Conservation (phyloP, 257 asterid species). For the Salvia miltiorrhiza region DNA sequence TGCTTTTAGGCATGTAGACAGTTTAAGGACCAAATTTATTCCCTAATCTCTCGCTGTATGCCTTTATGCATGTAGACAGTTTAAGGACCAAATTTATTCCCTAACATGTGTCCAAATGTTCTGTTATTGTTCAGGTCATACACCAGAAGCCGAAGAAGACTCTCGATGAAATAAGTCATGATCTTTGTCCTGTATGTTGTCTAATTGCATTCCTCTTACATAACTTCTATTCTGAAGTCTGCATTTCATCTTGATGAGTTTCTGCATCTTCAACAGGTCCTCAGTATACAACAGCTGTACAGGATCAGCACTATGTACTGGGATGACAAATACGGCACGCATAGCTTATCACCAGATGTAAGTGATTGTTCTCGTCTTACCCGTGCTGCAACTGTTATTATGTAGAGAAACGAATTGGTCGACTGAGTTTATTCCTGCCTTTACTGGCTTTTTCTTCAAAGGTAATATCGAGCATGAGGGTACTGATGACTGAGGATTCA, state of each 20-base stretch:
- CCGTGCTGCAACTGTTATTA: not conserved
- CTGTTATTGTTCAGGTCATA: constrained; percentile 62
- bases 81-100: not conserved
- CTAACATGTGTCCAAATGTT: constrained; percentile 9
- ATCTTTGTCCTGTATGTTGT: constrained; percentile 89
- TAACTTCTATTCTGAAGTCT: not conserved
- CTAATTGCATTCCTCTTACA: not conserved
- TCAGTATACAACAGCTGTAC: constrained; percentile 94
- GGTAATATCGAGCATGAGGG: constrained; percentile 91
- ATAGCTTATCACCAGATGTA: constrained; percentile 91
- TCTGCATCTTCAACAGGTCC: constrained; percentile 51
- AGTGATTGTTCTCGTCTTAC: constrained; percentile 24
- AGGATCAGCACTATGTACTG: constrained; percentile 99
- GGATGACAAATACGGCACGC: constrained; percentile 99
- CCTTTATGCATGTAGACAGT: not conserved
- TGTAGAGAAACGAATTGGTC: not conserved
- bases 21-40: not conserved
- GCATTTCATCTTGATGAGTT: constrained; percentile 6
- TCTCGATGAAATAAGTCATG: constrained; percentile 94
- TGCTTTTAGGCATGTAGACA: not conserved
- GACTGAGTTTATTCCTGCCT: not conserved
- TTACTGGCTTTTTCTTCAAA: constrained; percentile 22
- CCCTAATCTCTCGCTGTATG: not conserved
- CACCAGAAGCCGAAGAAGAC: constrained; percentile 98
- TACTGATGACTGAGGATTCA: constrained; percentile 94